Base-by-base conservation (phyloP, 768 basidiomycete genomes). In the Gyrodon lividus region DNA sequence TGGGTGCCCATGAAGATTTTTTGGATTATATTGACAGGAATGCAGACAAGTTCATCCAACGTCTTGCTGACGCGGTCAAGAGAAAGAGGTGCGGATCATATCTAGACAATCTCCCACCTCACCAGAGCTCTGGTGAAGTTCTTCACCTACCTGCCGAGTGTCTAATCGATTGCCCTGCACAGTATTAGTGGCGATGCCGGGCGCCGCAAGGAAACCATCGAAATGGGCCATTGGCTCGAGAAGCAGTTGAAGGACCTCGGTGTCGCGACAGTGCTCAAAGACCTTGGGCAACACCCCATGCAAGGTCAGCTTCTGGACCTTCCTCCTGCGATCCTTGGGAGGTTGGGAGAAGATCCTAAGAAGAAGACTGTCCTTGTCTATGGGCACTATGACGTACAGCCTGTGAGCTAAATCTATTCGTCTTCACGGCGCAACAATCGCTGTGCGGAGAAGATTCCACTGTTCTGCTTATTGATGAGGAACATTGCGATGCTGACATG, bases 281-380 rank as follows among this genome's bases (percentile, higher is more conserved):
- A 89, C 55, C 81, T 98, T 5, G 96, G 95, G 6, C 81, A 72
- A 51, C 93, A 97, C 47, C 68, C 69, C 12, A 73, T 87, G 59
- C 84, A 87, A 35, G 93, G 87, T 5, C 74, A 92, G 64, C 79
- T 77, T 39, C 67, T 96, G 12, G 70, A 78, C 43, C 77, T 97
- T 5, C 94, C 95, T 0, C 92, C 92, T 2, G 89, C 83, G 5
- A 82, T 97, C 65, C 77, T 98, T 34, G 95, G 89, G 0, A 76
- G 75, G 57, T 75, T 93, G 56, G 96, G 96, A 3, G 76, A 83
- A 33, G 92, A 97, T 69, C 83, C 83, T 13, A 81, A 74, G 63
- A 98, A 98, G 83, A 95, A 90, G 80, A 98, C 94, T 0, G 83
- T 98, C 30, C 78, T 96, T 24, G 72, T 98, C 28, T 98, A 98